These are phyloP conservation scores for Apiospora saccharicola DNA, from an alignment of 2,329 filamentous ascomycete species.

Conservation along the genomic window DNA sequence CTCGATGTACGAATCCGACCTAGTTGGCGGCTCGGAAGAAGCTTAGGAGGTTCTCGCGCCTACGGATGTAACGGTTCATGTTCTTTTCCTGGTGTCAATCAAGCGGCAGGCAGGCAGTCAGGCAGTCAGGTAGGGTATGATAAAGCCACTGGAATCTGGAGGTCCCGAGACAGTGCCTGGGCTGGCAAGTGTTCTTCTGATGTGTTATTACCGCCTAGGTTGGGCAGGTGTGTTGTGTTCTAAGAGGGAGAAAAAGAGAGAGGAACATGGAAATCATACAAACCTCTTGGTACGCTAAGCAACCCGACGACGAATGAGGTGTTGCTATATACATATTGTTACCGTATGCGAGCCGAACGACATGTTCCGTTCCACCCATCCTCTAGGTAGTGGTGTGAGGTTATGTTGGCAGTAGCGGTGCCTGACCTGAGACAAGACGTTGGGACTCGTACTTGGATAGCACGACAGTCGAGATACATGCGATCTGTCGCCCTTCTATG, in stretches of 20 bases:
- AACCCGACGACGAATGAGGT: not conserved
- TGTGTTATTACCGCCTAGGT: not conserved
- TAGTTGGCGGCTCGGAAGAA: conserved; percentile 20
- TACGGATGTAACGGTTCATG: conserved; percentile 34
- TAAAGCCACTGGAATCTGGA: not conserved
- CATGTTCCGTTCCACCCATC: conserved; percentile 3
- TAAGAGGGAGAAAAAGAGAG: not conserved
- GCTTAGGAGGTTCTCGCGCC: conserved; percentile 31
- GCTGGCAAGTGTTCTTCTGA: not conserved
- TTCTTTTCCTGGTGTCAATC: conserved; percentile 31
- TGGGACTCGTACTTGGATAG: conserved; percentile 9
- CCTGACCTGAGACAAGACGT: conserved; percentile 17
- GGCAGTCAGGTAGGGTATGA: too few species aligned
- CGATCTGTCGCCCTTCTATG: not conserved
- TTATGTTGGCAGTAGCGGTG: not conserved
- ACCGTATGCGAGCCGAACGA: not conserved
- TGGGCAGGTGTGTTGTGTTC: not conserved
- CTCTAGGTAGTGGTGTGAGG: not conserved
- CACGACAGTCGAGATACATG: not conserved
- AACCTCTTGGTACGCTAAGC: not conserved
- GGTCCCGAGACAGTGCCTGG: not conserved
- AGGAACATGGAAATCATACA: not conserved
- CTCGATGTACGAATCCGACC: conserved; percentile 3
- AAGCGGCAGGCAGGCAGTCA: conserved; percentile 21
- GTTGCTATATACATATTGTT: not conserved